Evolutionary conservation across 2,329 filamentous ascomycete genomes (phyloP), one percentile per base, ranked within the genome.

Genomic region (Stachybotrys echinatus): DNA sequence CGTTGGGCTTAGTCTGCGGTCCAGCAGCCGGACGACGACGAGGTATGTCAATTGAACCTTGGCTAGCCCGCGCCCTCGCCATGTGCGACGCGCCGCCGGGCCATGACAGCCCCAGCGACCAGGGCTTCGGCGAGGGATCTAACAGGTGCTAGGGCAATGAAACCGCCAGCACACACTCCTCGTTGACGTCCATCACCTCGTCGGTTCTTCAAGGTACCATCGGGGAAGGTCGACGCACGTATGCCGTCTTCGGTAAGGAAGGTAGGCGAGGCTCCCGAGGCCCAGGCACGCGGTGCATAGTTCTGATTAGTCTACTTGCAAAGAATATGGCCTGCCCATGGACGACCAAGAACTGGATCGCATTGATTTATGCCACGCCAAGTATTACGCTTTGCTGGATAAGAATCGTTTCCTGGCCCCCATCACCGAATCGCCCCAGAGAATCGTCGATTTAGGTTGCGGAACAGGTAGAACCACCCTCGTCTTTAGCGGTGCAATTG

Each of bases 261-360:
- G 65, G 65, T 63, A 23, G 12, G 55, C 37, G 39, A 10, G 8
- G 31, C 19, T 4, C 3, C 2, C 6, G 18, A n/a, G 23, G 22
- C 21, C 42, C 45, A 23, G 23, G 23, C 43, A 27, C n/a, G 7
- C 38, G n/a, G n/a, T n/a, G n/a, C n/a, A n/a, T n/a, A n/a, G n/a
- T n/a, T n/a, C n/a, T n/a, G n/a, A n/a, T n/a, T n/a, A n/a, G n/a
- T n/a, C n/a, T n/a, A n/a, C n/a, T n/a, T n/a, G n/a, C n/a, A n/a
- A n/a, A 68, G 65, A 70, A 52, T 69, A 69, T 58, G 64, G 65
- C 23, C 58, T 72, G 46, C 69, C 68, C 6, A 71, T 70, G 59
- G 69, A 72, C 47, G 66, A 70, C 48, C 52, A 55, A 19, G 69
- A 72, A 48, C 54, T 71, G 37, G 67, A 71, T 48, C 60, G 70